phyloP scores from a whole-genome alignment of 768 basidiomycete genomes.

The Lentinula sp. region DNA sequence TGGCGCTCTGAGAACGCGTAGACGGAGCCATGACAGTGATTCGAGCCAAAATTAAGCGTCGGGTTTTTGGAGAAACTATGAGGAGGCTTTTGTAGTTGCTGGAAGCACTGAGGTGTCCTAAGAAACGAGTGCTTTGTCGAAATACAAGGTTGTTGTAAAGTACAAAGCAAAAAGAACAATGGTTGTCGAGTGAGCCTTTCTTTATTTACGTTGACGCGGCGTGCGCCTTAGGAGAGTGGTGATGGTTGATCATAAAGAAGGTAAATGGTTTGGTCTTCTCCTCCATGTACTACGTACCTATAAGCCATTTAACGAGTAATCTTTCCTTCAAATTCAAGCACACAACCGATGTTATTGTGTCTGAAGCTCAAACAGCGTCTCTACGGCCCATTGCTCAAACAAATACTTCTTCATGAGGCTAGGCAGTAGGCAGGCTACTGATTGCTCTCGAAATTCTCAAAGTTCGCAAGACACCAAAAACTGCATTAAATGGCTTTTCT shows the following conservation, averaged over 20 bases:
- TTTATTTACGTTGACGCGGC: not conserved
- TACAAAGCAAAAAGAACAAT: not conserved
- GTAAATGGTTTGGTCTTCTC: not conserved
- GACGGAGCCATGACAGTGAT: not conserved
- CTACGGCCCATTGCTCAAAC: no score
- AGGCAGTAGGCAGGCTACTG: no score
- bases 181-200: not conserved
- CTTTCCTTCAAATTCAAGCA: not conserved
- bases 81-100: no score
- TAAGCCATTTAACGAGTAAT: not conserved
- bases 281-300: not conserved
- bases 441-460: no score
- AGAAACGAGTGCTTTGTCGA: no score
- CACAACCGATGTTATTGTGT: no score
- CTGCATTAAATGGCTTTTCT: no score
- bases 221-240: not conserved
- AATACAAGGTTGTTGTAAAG: not conserved
- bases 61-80: no score
- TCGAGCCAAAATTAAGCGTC: not conserved
- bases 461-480: no score
- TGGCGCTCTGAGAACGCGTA: slow-evolving; percentile 1
- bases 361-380: no score
- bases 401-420: no score
- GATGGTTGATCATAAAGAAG: not conserved
- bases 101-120: no score